A percentile compares a stretch with the other conserved stretches of the same genome.
phyloP scores from a whole-genome alignment of 1,284 basidiomycete genomes.

The Malassezia obtusa region DNA sequence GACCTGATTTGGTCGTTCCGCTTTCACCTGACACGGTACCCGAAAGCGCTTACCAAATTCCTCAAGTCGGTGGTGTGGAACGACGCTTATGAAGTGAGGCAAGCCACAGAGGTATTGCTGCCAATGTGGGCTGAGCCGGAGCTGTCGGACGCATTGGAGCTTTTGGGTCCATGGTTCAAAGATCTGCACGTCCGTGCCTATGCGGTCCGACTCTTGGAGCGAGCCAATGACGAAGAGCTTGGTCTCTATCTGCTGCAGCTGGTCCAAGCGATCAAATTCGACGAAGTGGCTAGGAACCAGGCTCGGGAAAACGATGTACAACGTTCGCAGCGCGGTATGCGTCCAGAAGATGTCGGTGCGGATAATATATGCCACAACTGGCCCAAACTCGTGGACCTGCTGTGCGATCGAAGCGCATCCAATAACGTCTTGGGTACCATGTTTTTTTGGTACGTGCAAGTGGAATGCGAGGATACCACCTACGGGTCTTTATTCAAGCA shows the following conservation, averaged over 20 bases:
- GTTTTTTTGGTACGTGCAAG: slow-evolving; percentile 94
- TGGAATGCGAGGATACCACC: slow-evolving; percentile 65
- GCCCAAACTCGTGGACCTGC: slow-evolving; percentile 53
- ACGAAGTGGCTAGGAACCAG: slow-evolving; percentile 17
- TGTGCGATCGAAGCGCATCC: slow-evolving; percentile 71
- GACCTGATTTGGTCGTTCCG: slow-evolving; percentile 97
- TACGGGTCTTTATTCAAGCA: slow-evolving; percentile 83
- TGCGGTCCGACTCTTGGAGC: slow-evolving; percentile 77
- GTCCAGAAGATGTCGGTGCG: slow-evolving; percentile 7
- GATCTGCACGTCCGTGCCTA: slow-evolving; percentile 86
- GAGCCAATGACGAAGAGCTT: slow-evolving; percentile 95
- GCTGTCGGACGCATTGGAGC: slow-evolving; percentile 87
- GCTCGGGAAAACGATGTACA: neutral
- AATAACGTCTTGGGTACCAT: slow-evolving; percentile 80
- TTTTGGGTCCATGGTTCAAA: slow-evolving; percentile 75
- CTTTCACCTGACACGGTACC: slow-evolving; percentile 84
- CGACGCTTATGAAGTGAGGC: slow-evolving; percentile 88
- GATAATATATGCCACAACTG: too few relatives aligned
- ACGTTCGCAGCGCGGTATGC: neutral
- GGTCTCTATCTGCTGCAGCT: slow-evolving; percentile 86
- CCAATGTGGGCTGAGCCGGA: slow-evolving; percentile 97
- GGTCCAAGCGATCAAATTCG: slow-evolving; percentile 80
- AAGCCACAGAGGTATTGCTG: slow-evolving; percentile 87
- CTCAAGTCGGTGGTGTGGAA: slow-evolving; percentile 96
- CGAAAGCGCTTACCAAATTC: slow-evolving; percentile 85